Base-by-base conservation (phyloP, 1,139 yeast species). In the Candida dubliniensis region DNA sequence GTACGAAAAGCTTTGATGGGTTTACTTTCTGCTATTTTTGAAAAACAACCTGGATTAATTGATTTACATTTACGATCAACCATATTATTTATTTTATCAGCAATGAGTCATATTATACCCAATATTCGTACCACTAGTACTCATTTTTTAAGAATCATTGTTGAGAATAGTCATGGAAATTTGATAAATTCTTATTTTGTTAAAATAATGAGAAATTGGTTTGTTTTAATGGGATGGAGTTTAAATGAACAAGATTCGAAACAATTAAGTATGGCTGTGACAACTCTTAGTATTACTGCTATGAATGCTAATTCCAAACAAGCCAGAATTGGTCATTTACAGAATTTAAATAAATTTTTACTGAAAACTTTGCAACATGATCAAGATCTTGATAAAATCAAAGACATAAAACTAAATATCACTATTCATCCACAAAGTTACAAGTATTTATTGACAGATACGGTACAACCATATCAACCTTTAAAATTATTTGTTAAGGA, bases 31-130 rank as follows among this genome's bases (percentile, higher is more conserved):
- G 71, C 76, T 3, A 69, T 84, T 34, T 78, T 80, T 1, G 57
- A 61, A 12, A 66, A 67, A 15, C 84, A 82, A 50, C 74, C 77
- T 0, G 80, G 80, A 7, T 67, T 82, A n/a, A 66, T 87, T 47
- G 80, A 77, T 47, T 70, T 90, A 18, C 95, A 91, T 63, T 74
- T 84, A 40, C 72, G 82, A 27, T 69, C 84, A 6, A 64, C 91
- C 2, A 76, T 87, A 30, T 69, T 93, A 29, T 91, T 87, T 59
- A 74, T 91, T n/a, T 87, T 87, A 56, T 84, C 95, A 43, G 95
- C 96, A 11, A 93, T 93, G 98, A 87, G 98, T 13, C 97, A 93
- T 59, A 85, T 93, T 37, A 78, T 77, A 32, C 84, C 91, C 0
- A 82, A 81, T 8, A 81, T 90, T 33, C 77, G 95, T 39, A 78